A percentile compares a stretch with the other conserved stretches of the same genome.
Conservation (phyloP, 2,329 filamentous ascomycete species). For the Didymella segeticola region DNA sequence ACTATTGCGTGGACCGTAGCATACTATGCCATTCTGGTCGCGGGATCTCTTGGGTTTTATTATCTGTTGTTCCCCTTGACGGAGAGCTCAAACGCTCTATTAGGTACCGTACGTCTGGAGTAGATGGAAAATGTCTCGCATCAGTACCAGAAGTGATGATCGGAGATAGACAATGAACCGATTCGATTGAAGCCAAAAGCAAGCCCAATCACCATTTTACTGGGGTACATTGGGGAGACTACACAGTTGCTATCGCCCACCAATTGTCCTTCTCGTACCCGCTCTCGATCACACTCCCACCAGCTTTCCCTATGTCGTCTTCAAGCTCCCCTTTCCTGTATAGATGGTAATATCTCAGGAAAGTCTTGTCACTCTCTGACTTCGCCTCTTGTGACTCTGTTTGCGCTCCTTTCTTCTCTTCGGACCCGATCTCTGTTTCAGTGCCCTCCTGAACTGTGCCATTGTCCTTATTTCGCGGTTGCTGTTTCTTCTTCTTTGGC, state of each 20-base stretch:
- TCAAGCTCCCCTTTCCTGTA: constrained; percentile 89
- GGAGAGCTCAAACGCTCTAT: constrained; percentile 62
- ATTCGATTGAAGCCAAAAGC: no score
- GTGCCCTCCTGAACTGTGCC: neutral
- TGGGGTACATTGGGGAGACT: no score
- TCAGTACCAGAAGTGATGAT: no score
- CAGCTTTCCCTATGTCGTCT: constrained; percentile 74
- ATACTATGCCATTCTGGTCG: constrained; percentile 80
- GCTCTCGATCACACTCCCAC: constrained; percentile 75
- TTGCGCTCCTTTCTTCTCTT: constrained; percentile 13
- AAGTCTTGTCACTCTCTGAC: constrained; percentile 61
- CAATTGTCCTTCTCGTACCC: constrained; percentile 99
- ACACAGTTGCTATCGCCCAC: constrained; percentile 89
- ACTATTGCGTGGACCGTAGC: constrained; percentile 70
- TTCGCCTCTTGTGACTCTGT: constrained; percentile 17
- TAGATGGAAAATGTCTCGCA: neutral
- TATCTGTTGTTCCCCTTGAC: constrained; percentile 75
- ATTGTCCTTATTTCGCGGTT: constrained; percentile 14
- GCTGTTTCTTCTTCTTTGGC: constrained; percentile 28
- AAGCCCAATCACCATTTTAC: no score
- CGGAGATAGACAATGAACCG: no score
- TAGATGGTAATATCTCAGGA: constrained; percentile 92
- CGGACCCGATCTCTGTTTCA: constrained; percentile 18
- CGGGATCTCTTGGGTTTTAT: constrained; percentile 76
- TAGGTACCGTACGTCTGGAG: constrained; percentile 8